These are phyloP conservation scores for Yamadazyma pseudoaaseri DNA, from an alignment of 1,139 yeast genomes.

Conservation along the genomic window DNA sequence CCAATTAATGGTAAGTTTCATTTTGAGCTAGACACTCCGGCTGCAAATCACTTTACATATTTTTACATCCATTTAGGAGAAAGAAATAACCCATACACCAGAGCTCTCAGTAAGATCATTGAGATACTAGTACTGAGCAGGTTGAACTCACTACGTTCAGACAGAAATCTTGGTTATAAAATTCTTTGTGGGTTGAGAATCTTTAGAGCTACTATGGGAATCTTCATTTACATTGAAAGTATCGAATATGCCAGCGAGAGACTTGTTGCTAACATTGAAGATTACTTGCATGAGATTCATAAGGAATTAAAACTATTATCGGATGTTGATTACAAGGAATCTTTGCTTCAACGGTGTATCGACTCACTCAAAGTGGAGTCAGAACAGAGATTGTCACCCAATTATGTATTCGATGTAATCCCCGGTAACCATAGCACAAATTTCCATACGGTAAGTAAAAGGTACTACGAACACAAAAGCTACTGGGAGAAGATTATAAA, in stretches of 20 bases:
- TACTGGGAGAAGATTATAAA: conserved; percentile 50
- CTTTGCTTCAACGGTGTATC: conserved; percentile 36
- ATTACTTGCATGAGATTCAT: conserved; percentile 41
- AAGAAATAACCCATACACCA: conserved; percentile 28
- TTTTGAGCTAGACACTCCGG: conserved; percentile 2
- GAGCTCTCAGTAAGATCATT: conserved; percentile 42
- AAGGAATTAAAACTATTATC: conserved; percentile 19
- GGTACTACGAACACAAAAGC: conserved; percentile 40
- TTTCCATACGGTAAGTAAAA: conserved; percentile 20
- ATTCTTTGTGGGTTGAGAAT: conserved; percentile 54
- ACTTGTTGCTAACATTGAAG: conserved; percentile 45
- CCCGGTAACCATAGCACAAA: conserved; percentile 28
- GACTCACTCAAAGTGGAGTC: conserved; percentile 14
- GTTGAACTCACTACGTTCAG: conserved; percentile 49
- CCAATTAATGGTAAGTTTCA: conserved; percentile 10
- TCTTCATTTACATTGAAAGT: conserved; percentile 44
- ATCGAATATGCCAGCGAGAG: conserved; percentile 41
- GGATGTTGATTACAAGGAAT: conserved; percentile 29
- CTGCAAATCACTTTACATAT: conserved; percentile 8
- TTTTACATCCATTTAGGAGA: conserved; percentile 55
- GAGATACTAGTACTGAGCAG: conserved; percentile 42
- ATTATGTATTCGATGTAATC: conserved; percentile 19
- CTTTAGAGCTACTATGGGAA: conserved; percentile 52
- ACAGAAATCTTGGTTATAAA: conserved; percentile 45
- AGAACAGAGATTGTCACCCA: conserved; percentile 16